Evolutionary conservation across 148 eudicot species (phyloP).

Genomic region (Rhododendron ovatum): DNA sequence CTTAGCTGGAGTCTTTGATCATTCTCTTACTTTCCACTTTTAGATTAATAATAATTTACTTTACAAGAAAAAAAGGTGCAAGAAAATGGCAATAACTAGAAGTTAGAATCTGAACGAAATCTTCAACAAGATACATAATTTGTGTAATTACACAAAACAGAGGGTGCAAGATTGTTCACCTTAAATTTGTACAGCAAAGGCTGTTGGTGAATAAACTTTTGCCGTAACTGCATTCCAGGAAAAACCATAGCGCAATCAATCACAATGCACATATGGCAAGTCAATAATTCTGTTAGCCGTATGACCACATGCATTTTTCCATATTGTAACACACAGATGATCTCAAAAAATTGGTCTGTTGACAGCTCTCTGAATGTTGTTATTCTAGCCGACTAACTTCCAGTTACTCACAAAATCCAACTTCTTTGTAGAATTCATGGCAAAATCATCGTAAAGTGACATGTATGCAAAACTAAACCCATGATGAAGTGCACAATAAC

Average conservation of each 20-base stretch:
- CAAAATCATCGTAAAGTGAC: neutral
- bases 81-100: neutral
- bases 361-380: neutral
- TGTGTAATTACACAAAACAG: too few relatives aligned
- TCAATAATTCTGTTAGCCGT: neutral
- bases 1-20: neutral
- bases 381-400: neutral
- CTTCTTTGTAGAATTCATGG: neutral
- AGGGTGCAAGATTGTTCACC: slow-evolving; percentile 18
- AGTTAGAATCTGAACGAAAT: neutral
- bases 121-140: neutral
- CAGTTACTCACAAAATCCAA: neutral
- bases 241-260: slow-evolving; percentile 5
- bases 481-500: neutral
- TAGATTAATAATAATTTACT: neutral
- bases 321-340: neutral
- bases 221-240: slow-evolving; percentile 27
- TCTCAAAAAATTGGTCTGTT: neutral
- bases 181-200: slow-evolving; percentile 24
- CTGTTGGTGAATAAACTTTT: slow-evolving; percentile 17
- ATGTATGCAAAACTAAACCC: neutral
- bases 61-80: neutral
- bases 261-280: neutral
- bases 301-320: neutral
- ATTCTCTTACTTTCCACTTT: neutral